Conservation (phyloP, 2,329 filamentous ascomycete genomes). For the Akanthomyces dipterigenus region DNA sequence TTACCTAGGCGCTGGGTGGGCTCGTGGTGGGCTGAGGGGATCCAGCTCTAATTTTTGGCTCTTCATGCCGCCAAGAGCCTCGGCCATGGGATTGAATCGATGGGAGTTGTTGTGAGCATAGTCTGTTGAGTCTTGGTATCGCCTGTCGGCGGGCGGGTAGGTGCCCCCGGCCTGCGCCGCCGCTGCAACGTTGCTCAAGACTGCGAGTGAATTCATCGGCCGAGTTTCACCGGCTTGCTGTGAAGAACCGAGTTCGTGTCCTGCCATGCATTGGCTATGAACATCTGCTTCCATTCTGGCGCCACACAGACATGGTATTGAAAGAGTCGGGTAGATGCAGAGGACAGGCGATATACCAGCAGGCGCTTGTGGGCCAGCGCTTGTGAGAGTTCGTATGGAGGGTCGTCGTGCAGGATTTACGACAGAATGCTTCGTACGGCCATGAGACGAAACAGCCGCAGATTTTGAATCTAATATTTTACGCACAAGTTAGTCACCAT, state of each 20-base stretch:
- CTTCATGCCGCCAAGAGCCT: not conserved
- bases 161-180: not conserved
- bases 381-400: conserved; percentile 8
- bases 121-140: not conserved
- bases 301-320: conserved; percentile 3
- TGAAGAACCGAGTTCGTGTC: not conserved
- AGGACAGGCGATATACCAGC: not conserved
- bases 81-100: not conserved
- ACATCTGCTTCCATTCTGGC: conserved; percentile 8
- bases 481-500: not conserved
- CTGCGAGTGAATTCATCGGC: conserved; percentile 1
- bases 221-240: not conserved
- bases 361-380: not conserved
- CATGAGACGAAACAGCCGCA: not conserved
- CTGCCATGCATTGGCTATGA: conserved; percentile 4
- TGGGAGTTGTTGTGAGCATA: not conserved
- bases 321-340: conserved; percentile 1
- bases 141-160: not conserved
- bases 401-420: not conserved
- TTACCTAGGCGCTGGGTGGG: not conserved
- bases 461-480: not conserved
- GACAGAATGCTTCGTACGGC: not conserved
- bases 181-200: not conserved
- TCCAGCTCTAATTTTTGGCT: not conserved
- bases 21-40: not conserved